Evolutionary conservation across 2,329 filamentous ascomycete species (phyloP).

Genomic region (Monosporascus sp.): DNA sequence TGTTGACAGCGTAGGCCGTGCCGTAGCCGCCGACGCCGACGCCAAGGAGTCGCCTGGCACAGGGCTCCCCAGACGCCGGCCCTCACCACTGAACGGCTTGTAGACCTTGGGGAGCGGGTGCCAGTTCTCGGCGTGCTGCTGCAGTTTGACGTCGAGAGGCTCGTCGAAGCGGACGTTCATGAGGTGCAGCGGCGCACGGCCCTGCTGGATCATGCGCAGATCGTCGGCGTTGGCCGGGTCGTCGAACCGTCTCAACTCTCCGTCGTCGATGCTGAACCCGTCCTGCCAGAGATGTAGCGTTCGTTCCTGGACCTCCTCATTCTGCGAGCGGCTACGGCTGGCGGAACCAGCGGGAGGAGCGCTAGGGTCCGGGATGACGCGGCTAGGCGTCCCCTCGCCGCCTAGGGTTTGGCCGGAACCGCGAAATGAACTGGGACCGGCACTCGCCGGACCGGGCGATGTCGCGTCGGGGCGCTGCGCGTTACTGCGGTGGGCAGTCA

Average conservation of each 20-base stretch:
- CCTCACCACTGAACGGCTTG: slow-evolving; percentile 67
- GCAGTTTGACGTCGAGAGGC: slow-evolving; percentile 72
- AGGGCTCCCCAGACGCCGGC: slow-evolving; percentile 70
- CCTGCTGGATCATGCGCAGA: slow-evolving; percentile 69
- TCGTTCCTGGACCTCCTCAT: slow-evolving; percentile 53
- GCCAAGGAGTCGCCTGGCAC: slow-evolving; percentile 55
- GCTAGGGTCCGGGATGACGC: slow-evolving; percentile 58
- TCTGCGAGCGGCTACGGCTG: slow-evolving; percentile 25
- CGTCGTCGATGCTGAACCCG: slow-evolving; percentile 81
- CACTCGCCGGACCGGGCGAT: slow-evolving; percentile 42
- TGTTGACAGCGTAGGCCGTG: slow-evolving; percentile 24
- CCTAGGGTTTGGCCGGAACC: slow-evolving; percentile 72
- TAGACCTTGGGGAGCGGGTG: slow-evolving; percentile 67
- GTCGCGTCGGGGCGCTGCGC: slow-evolving; percentile 49
- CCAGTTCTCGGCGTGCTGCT: slow-evolving; percentile 72
- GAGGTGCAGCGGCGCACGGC: slow-evolving; percentile 70
- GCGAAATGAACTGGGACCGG: slow-evolving; percentile 51
- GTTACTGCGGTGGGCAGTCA: slow-evolving; percentile 40
- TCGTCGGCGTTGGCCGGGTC: slow-evolving; percentile 69
- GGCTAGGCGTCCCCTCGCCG: slow-evolving; percentile 68
- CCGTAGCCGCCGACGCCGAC: slow-evolving; percentile 26
- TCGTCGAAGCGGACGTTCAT: slow-evolving; percentile 72
- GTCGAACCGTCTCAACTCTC: slow-evolving; percentile 70
- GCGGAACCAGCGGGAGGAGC: slow-evolving; percentile 21
- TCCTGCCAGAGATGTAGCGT: slow-evolving; percentile 76